Conservation (phyloP, 2,329 filamentous ascomycete species). For the Macroventuria anomochaeta region DNA sequence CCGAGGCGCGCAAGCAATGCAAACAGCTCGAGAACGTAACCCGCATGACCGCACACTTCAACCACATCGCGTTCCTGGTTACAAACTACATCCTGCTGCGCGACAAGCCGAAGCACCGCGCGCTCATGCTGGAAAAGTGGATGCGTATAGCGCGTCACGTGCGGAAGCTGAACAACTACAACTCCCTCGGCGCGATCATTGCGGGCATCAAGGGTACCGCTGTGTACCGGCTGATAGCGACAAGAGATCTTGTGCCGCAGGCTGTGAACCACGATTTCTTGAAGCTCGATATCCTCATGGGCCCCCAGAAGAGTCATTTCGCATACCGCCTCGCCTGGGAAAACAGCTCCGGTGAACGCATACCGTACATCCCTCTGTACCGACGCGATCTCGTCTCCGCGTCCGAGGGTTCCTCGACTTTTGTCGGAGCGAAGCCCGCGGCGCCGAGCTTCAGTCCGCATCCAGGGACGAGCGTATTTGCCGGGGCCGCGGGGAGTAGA, state of each 20-base stretch:
- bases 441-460: conserved; percentile 41
- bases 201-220: conserved; percentile 90
- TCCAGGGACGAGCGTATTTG: conserved; percentile 46
- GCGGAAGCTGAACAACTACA: conserved; percentile 94
- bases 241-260: conserved; percentile 74
- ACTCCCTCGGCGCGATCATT: conserved; percentile 89
- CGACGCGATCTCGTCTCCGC: conserved; percentile 88
- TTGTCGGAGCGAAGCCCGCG: conserved; percentile 65
- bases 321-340: conserved; percentile 98
- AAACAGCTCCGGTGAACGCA: conserved; percentile 86
- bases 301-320: conserved; percentile 88
- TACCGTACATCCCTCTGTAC: conserved; percentile 91
- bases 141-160: conserved; percentile 87
- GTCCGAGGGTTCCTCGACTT: conserved; percentile 89
- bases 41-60: conserved; percentile 86
- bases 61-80: conserved; percentile 64
- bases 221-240: conserved; percentile 82
- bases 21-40: conserved; percentile 84
- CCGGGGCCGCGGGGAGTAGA: conserved; percentile 33
- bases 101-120: conserved; percentile 95
- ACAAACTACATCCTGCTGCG: conserved; percentile 71
- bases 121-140: conserved; percentile 90
- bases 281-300: conserved; percentile 89
- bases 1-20: conserved; percentile 74
- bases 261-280: conserved; percentile 83